Evolutionary conservation across 768 basidiomycete genomes (phyloP).

Genomic region (Psilocybe azurescens): DNA sequence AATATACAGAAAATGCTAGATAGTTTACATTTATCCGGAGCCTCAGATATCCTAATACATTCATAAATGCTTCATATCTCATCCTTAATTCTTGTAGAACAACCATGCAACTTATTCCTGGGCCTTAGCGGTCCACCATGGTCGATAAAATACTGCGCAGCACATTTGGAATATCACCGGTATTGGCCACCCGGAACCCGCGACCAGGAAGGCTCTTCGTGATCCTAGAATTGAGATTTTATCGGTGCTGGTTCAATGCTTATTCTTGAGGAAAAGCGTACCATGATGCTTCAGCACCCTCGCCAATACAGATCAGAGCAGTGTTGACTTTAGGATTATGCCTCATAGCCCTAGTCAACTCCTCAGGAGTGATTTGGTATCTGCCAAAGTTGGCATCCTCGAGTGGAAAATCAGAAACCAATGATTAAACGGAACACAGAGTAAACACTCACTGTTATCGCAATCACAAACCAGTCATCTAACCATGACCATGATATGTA

Average conservation of each 20-base stretch:
- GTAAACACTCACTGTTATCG: slow-evolving; percentile 51
- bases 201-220: slow-evolving; percentile 64
- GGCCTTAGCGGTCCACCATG: slow-evolving; percentile 49
- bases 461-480: slow-evolving; percentile 78
- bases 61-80: no score
- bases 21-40: background rate
- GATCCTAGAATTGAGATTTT: slow-evolving; percentile 45
- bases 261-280: slow-evolving; percentile 27
- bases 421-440: background rate
- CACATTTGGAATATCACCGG: slow-evolving; percentile 68
- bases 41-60: background rate
- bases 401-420: background rate
- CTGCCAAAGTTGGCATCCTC: slow-evolving; percentile 71
- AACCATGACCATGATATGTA: background rate
- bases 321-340: slow-evolving; percentile 68
- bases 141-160: slow-evolving; percentile 64
- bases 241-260: background rate
- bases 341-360: slow-evolving; percentile 61
- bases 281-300: slow-evolving; percentile 70
- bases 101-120: background rate
- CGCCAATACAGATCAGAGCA: slow-evolving; percentile 71
- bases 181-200: slow-evolving; percentile 63
- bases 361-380: slow-evolving; percentile 65
- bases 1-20: background rate
- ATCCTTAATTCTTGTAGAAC: no score